phyloP scores from a whole-genome alignment of 768 basidiomycete species.

The Mycena kentingensis region DNA sequence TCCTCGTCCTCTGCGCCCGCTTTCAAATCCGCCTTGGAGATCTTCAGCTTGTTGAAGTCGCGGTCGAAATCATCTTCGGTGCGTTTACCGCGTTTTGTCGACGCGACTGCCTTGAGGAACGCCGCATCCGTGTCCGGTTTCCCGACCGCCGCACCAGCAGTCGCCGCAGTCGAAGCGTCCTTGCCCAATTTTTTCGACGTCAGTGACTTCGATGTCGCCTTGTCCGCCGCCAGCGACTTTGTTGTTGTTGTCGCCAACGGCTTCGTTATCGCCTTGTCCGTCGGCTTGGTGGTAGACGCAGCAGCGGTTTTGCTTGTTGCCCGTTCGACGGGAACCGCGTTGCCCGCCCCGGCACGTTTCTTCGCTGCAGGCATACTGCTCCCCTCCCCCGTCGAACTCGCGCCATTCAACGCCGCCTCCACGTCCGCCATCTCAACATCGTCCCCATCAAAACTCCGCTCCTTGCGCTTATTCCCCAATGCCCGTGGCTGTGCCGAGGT shows the following conservation, averaged over 20 bases:
- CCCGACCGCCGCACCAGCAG: conserved; percentile 41
- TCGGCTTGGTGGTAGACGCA: conserved; percentile 8
- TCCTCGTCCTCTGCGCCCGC: conserved; percentile 49
- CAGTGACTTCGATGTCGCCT: no score
- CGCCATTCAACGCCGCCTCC: conserved; percentile 19
- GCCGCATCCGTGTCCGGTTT: conserved; percentile 67
- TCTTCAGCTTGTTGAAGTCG: conserved; percentile 77
- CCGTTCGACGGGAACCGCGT: conserved; percentile 31
- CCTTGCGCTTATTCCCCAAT: conserved; percentile 41
- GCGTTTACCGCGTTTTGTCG: conserved; percentile 69
- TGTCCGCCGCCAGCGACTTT: no score
- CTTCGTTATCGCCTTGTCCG: conserved; percentile 1
- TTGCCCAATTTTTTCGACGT: no score
- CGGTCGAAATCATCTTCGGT: conserved; percentile 71
- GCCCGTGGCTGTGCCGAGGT: conserved; percentile 7
- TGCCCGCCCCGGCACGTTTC: conserved; percentile 45
- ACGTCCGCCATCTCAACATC: conserved; percentile 41
- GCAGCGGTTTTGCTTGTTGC: conserved; percentile 11
- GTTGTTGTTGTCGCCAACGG: conserved; percentile 3
- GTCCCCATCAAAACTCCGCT: conserved; percentile 39
- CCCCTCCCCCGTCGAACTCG: conserved; percentile 7
- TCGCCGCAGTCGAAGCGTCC: conserved; percentile 7
- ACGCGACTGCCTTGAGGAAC: conserved; percentile 74
- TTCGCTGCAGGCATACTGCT: conserved; percentile 35
- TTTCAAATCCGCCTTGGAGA: conserved; percentile 62